A percentile compares a stretch with the other conserved stretches of the same genome.
Conservation (phyloP, 2,329 filamentous ascomycete genomes). For the Coniochaeta ligniaria region DNA sequence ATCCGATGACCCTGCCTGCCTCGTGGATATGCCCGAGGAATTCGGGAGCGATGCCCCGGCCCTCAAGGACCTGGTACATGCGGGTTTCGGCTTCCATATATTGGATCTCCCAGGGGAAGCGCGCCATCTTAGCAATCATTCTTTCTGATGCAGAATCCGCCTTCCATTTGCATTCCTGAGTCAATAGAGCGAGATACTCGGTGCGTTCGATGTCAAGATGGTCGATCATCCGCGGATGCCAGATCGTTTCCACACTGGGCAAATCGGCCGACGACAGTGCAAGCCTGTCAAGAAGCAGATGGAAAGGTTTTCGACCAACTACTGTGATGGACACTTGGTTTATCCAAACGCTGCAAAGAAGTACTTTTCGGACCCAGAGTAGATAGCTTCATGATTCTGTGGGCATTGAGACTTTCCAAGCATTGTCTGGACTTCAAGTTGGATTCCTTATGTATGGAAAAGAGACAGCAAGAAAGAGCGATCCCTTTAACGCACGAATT, state of each 20-base stretch:
- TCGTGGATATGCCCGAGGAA: slow-evolving; percentile 32
- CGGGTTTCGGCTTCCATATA: slow-evolving; percentile 26
- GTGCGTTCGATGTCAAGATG: slow-evolving; percentile 9
- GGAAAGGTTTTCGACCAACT: too few species aligned
- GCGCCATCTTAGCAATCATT: slow-evolving; percentile 26
- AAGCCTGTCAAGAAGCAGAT: too few species aligned
- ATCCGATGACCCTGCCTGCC: slow-evolving; percentile 28
- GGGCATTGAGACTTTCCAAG: too few species aligned
- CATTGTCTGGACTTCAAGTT: too few species aligned
- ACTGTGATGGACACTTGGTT: too few species aligned
- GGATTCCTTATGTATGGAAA: too few species aligned
- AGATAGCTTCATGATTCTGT: too few species aligned
- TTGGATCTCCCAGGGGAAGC: slow-evolving; percentile 28
- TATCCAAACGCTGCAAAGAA: too few species aligned
- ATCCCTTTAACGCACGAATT: too few species aligned
- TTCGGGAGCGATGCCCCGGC: slow-evolving; percentile 15
- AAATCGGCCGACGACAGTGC: too few species aligned
- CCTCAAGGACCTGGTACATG: slow-evolving; percentile 27
- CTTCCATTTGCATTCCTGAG: slow-evolving; percentile 6
- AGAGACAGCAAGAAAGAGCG: too few species aligned
- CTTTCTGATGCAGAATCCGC: background rate
- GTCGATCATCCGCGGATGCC: slow-evolving; percentile 8
- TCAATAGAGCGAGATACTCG: slow-evolving; percentile 6
- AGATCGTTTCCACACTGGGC: background rate
- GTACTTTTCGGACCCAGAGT: too few species aligned